Evolutionary conservation across 2,329 filamentous ascomycete genomes (phyloP), one percentile per base, ranked within the genome.

Genomic region (Phyllosticta citrichinensis): DNA sequence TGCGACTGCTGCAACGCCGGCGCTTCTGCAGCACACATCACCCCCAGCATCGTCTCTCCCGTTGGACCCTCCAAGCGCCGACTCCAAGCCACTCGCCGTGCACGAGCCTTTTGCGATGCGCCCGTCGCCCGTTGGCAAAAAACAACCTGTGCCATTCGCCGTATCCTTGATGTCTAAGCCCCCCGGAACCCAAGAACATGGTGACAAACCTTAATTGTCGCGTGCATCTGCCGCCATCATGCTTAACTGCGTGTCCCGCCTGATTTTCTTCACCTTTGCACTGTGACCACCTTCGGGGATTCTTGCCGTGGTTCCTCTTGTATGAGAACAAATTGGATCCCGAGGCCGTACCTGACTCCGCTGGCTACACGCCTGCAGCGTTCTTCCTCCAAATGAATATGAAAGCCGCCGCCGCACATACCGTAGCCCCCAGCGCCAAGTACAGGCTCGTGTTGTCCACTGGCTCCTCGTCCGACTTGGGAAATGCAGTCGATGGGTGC

Each of bases 371-470:
- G 25, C 24, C 20, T 53, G 11, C 19, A 53, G 54, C 25, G 50
- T 73, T 76, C 65, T 75, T 76, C 69, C 79, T 81, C 83, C 83
- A 87, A 51, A 86, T 82, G 68, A 83, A 81, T 9, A 81, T 77
- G 9, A 81, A 80, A 10, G 82, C 83, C 5, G 80, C 82, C 12
- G 78, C 80, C 12, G 81, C 83, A 66, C 81, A 83, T 51, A 83
- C 78, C 8, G 82, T 79, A 6, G 90, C 92, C 0, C 89, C 90
- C 3, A 95, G 77, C 2, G 90, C 91, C 68, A 97, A 84, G 68
- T 96, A 96, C 69, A 96, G 79, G 64, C 88, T 87, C 64, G 91
- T 91, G 67, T 89, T 84, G 73, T 97, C 93, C 4, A 87, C 85
- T 1, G 85, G 83, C 59, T 94, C 91, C 68, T 96, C 92, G 65